A percentile compares a stretch with the other conserved stretches of the same genome.
phyloP scores from a whole-genome alignment of 2,329 filamentous ascomycete genomes.

The Fusarium equiseti region DNA sequence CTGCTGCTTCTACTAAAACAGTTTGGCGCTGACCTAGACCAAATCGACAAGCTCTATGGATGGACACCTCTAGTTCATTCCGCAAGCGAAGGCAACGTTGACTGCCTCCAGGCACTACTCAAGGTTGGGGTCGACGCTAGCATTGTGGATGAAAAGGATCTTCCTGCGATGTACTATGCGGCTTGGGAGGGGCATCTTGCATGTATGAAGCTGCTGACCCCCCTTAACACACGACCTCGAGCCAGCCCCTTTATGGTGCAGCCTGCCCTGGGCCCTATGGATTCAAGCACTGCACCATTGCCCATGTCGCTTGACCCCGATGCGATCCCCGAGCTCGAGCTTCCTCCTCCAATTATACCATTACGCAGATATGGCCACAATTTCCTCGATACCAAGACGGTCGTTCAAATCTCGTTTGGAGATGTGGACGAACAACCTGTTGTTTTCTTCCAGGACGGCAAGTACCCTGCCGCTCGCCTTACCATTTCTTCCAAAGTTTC shows the following conservation, averaged over 20 bases:
- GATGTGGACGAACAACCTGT: slow-evolving; percentile 81
- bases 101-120: slow-evolving; percentile 84
- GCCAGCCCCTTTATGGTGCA: slow-evolving; percentile 61
- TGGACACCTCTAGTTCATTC: slow-evolving; percentile 98
- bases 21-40: slow-evolving; percentile 90
- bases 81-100: slow-evolving; percentile 93
- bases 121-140: slow-evolving; percentile 82
- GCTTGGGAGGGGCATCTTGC: slow-evolving; percentile 97
- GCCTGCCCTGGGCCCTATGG: slow-evolving; percentile 58
- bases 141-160: slow-evolving; percentile 89
- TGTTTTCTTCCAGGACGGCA: slow-evolving; percentile 95
- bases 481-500: slow-evolving; percentile 97
- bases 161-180: slow-evolving; percentile 97
- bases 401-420: slow-evolving; percentile 92
- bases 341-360: slow-evolving; percentile 96
- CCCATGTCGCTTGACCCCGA: slow-evolving; percentile 82
- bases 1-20: slow-evolving; percentile 83
- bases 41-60: slow-evolving; percentile 94
- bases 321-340: slow-evolving; percentile 89
- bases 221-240: slow-evolving; percentile 61
- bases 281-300: slow-evolving; percentile 63
- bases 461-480: slow-evolving; percentile 92
- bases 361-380: slow-evolving; percentile 96
- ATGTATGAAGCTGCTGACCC: slow-evolving; percentile 89
- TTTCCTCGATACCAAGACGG: slow-evolving; percentile 97